These are phyloP conservation scores for Leucocoprinus leucothites DNA, from an alignment of 768 basidiomycete genomes.

Conservation along the genomic window DNA sequence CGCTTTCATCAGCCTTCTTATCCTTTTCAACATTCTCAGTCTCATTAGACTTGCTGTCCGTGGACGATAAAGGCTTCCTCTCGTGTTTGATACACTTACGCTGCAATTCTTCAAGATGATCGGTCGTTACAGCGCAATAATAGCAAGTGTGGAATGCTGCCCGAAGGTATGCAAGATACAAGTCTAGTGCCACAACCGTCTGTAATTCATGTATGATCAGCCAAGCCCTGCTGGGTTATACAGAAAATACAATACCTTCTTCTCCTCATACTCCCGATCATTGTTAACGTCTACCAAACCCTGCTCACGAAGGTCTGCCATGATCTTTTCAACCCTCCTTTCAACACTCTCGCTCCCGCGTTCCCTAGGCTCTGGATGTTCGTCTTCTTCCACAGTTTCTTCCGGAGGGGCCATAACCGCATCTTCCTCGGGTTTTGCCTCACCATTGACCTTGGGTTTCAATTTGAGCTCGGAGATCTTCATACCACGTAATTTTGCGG, in stretches of 20 bases:
- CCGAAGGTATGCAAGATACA: conserved; percentile 92
- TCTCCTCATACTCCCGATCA: conserved; percentile 62
- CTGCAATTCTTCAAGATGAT: conserved; percentile 93
- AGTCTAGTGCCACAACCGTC: conserved; percentile 82
- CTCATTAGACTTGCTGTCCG: conserved; percentile 63
- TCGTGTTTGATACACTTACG: conserved; percentile 93
- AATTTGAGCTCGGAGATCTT: conserved; percentile 26
- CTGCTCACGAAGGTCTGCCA: conserved; percentile 67
- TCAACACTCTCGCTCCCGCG: conserved; percentile 80
- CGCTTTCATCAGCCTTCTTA: conserved; percentile 40
- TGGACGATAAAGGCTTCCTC: conserved; percentile 62
- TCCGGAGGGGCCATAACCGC: conserved; percentile 27
- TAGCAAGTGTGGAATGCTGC: conserved; percentile 94
- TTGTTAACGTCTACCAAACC: conserved; percentile 56
- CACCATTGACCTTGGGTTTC: conserved; percentile 21
- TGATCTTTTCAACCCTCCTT: conserved; percentile 72
- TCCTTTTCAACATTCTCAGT: conserved; percentile 47
- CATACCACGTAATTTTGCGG: conserved; percentile 44
- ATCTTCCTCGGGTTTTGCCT: conserved; percentile 24
- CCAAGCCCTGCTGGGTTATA: too few species aligned
- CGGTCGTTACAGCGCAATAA: conserved; percentile 91
- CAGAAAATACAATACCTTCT: too few species aligned
- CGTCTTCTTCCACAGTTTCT: conserved; percentile 43
- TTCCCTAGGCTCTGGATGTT: conserved; percentile 57
- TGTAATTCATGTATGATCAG: conserved; percentile 35